Base-by-base conservation (phyloP, 2,329 filamentous ascomycete genomes). In the Gnomoniopsis sp. region DNA sequence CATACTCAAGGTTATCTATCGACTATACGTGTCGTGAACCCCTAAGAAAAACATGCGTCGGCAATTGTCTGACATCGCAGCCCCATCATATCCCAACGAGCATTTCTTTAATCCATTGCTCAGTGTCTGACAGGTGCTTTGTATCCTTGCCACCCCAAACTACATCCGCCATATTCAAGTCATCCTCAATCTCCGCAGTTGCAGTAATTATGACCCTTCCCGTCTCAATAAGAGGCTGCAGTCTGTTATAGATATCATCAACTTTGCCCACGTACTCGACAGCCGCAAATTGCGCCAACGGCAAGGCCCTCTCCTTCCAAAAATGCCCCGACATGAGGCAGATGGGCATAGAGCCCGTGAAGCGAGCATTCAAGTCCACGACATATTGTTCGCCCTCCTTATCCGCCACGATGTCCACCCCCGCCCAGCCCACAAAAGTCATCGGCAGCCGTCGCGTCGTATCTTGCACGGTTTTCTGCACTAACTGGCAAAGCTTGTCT, bases 281-380 rank as follows among this genome's bases (percentile, higher is more conserved):
- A n/a, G 65, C 58, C 2, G 63, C 59, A 34, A 66, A 66, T 21
- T 66, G 63, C 6, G 65, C 65, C 48, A 65, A 33, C 3, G 60
- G 57, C 12, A 66, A 43, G 8, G 55, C 52, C 19, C 64, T 60
- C 10, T 57, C 49, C 49, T 60, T 57, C 65, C 60, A 66, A 38
- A 66, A 66, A 26, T 66, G 65, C 6, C 61, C 58, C 2, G 63
- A 59, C 64, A 66, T 64, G 58, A 66, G 51, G 54, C 65, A 66
- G 30, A 66, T 65, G 1, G 65, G 64, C 65, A 66, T 66, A 7
- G 65, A 66, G 47, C 65, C 65, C 15, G 65, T 66, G 48, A 66
- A 65, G 3, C 65, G 62, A 7, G 65, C 65, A 22, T 66, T 66
- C n/a, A 66, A 59, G 48, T 66, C 65, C 10, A 66, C 65, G 7